phyloP scores from a whole-genome alignment of 495 filamentous ascomycete species.

The Aspergillus indologenus region DNA sequence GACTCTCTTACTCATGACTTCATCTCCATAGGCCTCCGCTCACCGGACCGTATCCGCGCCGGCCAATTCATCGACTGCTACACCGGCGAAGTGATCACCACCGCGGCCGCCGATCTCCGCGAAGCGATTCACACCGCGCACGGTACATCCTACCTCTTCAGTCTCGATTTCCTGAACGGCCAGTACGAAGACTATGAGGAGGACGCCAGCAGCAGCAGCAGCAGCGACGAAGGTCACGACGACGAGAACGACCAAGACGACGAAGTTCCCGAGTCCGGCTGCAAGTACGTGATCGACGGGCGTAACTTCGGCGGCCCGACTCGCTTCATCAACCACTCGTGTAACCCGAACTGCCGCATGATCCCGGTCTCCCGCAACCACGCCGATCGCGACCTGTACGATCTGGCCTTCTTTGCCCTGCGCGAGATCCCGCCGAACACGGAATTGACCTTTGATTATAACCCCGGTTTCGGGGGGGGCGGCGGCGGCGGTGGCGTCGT shows the following conservation, averaged over 20 bases:
- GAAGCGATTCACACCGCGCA: constrained; percentile 48
- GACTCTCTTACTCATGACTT: background rate
- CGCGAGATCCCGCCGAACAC: constrained; percentile 62
- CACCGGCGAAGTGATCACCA: constrained; percentile 81
- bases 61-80: constrained; percentile 91
- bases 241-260: background rate
- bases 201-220: background rate
- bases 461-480: constrained; percentile 52
- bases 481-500: no score
- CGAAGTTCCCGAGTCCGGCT: background rate
- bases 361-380: constrained; percentile 80
- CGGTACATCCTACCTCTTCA: constrained; percentile 69
- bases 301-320: constrained; percentile 55
- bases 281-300: constrained; percentile 56
- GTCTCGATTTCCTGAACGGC: constrained; percentile 73
- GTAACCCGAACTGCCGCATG: constrained; percentile 72
- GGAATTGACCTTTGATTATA: constrained; percentile 89
- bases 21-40: constrained; percentile 64
- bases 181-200: constrained; percentile 15
- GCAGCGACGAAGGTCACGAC: background rate
- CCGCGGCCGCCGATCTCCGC: constrained; percentile 62
- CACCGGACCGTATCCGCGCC: constrained; percentile 59
- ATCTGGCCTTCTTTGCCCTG: constrained; percentile 82
- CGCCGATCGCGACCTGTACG: constrained; percentile 71
- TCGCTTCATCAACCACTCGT: constrained; percentile 67